phyloP scores from a whole-genome alignment of 768 basidiomycete species.

The Gloeophyllum trabeum region DNA sequence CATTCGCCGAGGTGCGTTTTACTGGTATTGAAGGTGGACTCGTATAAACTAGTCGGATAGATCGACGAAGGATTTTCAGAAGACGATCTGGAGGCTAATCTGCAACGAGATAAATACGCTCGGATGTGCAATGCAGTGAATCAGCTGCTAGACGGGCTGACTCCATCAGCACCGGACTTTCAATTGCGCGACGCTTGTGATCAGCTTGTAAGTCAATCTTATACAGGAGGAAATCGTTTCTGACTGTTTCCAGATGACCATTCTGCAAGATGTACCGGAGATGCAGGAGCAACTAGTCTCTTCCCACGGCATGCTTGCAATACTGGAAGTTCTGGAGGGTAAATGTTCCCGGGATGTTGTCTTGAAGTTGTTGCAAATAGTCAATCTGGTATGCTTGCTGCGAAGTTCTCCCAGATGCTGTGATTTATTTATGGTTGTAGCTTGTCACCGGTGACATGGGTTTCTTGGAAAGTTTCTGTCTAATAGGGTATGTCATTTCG shows the following conservation, averaged over 20 bases:
- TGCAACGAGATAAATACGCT: constrained; percentile 90
- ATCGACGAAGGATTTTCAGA: constrained; percentile 92
- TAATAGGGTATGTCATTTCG: constrained; percentile 55
- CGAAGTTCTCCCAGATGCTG: not conserved
- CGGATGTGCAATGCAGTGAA: constrained; percentile 73
- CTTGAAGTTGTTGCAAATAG: constrained; percentile 75
- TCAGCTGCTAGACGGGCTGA: constrained; percentile 79
- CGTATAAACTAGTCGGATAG: constrained; percentile 21
- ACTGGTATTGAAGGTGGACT: not conserved
- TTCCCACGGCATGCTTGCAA: constrained; percentile 90
- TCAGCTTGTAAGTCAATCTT: constrained; percentile 52
- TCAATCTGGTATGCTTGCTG: constrained; percentile 60
- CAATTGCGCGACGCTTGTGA: constrained; percentile 79
- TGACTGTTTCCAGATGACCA: constrained; percentile 39
- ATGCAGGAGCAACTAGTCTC: constrained; percentile 84
- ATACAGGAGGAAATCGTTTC: constrained; percentile 1
- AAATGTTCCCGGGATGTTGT: constrained; percentile 79
- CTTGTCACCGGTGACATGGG: constrained; percentile 58
- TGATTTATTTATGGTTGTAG: constrained; percentile 12
- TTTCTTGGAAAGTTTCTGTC: constrained; percentile 89
- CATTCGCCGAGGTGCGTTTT: constrained; percentile 75
- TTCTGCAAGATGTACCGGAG: constrained; percentile 72
- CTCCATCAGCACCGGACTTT: constrained; percentile 71
- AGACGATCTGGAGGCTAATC: constrained; percentile 84
- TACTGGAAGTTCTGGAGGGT: constrained; percentile 87